Conservation (phyloP, 441 rosid genomes). For the Corymbia citriodora region DNA sequence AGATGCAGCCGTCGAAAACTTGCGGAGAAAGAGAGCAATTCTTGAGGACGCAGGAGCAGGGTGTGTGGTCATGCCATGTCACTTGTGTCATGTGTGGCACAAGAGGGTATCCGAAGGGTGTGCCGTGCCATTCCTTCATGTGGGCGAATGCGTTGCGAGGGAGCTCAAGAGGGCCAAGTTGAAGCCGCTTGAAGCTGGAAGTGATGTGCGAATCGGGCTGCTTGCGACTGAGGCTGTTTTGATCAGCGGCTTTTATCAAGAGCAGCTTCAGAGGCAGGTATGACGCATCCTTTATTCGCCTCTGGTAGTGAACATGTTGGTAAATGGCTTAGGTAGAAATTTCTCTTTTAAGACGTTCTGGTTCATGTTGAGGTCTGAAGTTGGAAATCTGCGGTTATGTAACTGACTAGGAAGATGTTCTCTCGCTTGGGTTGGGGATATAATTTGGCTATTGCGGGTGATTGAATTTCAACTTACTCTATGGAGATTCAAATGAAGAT, state of each 20-base stretch:
- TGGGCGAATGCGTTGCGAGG: slow-evolving; percentile 63
- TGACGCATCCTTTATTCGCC: neutral
- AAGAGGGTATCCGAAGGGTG: slow-evolving; percentile 54
- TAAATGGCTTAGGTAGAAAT: neutral
- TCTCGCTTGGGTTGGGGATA: neutral
- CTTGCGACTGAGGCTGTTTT: slow-evolving; percentile 44
- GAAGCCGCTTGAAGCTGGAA: slow-evolving; percentile 76
- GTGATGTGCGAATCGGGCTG: slow-evolving; percentile 54
- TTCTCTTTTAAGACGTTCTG: neutral
- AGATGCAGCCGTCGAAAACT: slow-evolving; percentile 31
- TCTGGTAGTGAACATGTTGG: neutral
- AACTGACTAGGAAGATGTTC: neutral
- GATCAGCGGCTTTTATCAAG: slow-evolving; percentile 54
- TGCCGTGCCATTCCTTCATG: slow-evolving; percentile 52
- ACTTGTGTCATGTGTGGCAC: slow-evolving; percentile 66
- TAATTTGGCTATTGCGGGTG: neutral
- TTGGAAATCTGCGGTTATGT: neutral
- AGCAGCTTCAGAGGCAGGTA: slow-evolving; percentile 62
- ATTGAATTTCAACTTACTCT: neutral
- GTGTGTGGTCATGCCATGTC: slow-evolving; percentile 71
- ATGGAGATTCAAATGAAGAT: neutral
- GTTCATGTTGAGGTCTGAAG: neutral
- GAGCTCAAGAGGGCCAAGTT: slow-evolving; percentile 64
- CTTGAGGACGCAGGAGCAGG: slow-evolving; percentile 73
- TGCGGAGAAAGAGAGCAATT: slow-evolving; percentile 40